Conservation (phyloP, 75 land plant genomes). For the Cunninghamia lanceolata region DNA sequence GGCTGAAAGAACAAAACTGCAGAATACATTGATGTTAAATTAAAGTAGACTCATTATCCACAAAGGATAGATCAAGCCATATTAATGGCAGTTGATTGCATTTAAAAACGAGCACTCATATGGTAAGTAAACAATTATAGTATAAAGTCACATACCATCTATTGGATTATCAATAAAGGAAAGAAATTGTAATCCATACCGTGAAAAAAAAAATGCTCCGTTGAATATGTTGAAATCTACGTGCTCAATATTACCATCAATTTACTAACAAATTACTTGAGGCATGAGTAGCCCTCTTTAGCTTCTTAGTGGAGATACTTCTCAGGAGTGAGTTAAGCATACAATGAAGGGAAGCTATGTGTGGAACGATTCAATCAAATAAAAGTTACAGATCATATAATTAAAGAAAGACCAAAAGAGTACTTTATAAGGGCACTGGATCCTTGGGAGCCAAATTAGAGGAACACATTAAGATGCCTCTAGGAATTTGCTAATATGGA, state of each 20-base stretch:
- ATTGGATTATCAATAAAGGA: background rate
- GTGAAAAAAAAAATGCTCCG: background rate
- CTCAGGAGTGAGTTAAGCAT: background rate
- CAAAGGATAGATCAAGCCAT: background rate
- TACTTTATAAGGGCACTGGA: background rate
- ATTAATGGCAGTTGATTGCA: background rate
- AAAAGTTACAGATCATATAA: background rate
- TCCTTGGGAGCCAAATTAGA: background rate
- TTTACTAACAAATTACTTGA: background rate
- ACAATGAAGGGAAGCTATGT: background rate
- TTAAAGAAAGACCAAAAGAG: background rate
- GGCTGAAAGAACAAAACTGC: background rate
- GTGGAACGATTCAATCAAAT: background rate
- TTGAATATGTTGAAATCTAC: background rate
- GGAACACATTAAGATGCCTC: background rate
- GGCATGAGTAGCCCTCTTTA: background rate
- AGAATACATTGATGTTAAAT: background rate
- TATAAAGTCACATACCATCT: background rate
- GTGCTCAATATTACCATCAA: background rate
- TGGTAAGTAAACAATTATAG: background rate
- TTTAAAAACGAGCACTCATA: background rate
- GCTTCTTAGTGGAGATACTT: background rate
- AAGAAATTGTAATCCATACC: background rate
- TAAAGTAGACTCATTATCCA: background rate
- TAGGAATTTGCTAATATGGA: background rate